Evolutionary conservation across 345 rosid species (phyloP).

Genomic region (Eucalyptus marginata): DNA sequence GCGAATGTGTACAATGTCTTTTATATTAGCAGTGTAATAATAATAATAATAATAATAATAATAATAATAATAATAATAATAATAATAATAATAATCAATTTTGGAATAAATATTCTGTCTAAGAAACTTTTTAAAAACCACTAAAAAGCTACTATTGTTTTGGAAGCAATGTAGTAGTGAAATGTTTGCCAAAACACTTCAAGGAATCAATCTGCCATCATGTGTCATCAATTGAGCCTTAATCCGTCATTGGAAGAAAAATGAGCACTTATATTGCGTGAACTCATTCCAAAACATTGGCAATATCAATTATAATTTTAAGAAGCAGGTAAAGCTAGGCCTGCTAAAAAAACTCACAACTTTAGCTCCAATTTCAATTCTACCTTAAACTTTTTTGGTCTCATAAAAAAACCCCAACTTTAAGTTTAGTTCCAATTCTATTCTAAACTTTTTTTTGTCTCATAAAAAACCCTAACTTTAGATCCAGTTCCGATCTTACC

Average conservation of each 20-base stretch:
- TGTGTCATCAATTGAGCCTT: background rate
- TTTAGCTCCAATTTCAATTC: no score
- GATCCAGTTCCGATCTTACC: rapidly evolving
- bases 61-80: background rate
- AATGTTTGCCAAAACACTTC: background rate
- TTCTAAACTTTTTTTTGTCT: no score
- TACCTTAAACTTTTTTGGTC: no score
- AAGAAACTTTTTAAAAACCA: background rate
- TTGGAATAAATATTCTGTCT: background rate
- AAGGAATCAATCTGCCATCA: background rate
- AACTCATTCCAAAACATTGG: background rate
- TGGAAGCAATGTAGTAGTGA: background rate
- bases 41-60: no score
- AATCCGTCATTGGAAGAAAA: background rate
- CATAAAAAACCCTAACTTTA: no score
- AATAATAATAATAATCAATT: background rate
- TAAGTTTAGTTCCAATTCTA: no score
- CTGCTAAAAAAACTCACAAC: no score
- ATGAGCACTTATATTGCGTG: background rate
- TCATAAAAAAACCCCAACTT: no score
- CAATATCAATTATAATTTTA: background rate
- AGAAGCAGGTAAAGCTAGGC: background rate
- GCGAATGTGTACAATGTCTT: background rate
- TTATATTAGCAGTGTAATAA: background rate
- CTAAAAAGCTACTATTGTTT: background rate